Base-by-base conservation (phyloP, 2,329 filamentous ascomycete species). In the Fusarium torulosum region DNA sequence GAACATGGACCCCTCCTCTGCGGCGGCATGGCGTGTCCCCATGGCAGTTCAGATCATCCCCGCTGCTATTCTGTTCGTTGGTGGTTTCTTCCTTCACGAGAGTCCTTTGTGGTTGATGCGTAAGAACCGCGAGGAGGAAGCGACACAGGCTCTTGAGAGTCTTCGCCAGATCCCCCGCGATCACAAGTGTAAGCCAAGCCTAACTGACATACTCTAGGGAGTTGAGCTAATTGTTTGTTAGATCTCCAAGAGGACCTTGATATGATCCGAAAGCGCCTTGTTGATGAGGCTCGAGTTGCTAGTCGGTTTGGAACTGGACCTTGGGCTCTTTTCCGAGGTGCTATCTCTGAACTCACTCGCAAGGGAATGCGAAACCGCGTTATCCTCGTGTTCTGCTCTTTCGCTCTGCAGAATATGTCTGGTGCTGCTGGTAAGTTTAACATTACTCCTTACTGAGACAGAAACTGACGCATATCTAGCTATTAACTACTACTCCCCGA, bases 211-310 rank as follows among this genome's bases (percentile, higher is more conserved):
- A 4, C 19, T 33, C 29, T 5, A 35, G 7, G 11, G 11, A 10
- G 15, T 2, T 17, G 25, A 7, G 21, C 62, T 74, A 19, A 74
- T 13, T 1, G 2, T 17, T 51, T 3, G 15, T 8, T 42, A 77
- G 75, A 81, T 60, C 77, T 88, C 21, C 79, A 81, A 51, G 80
- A 82, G 49, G 85, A 86, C 46, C 74, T 86, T 40, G 77, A 79
- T 5, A 82, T 83, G 69, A 84, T 86, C 20, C 73, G 75, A 25
- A 70, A 60, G 14, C 71, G 79, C 51, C 73, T 81, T 2, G 66
- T 66, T 0, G 79, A 81, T 20, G 79, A 81, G 49, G 67, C 72
- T 1, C 27, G 69, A 1, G 67, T 81, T 19, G 74, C 79, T 3
- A 62, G 57, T 23, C 72, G 70, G 38, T 80, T 77, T 33, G 78